Conservation (phyloP, 192 early-diverging fungal genomes). For the Coemansia sp. region DNA sequence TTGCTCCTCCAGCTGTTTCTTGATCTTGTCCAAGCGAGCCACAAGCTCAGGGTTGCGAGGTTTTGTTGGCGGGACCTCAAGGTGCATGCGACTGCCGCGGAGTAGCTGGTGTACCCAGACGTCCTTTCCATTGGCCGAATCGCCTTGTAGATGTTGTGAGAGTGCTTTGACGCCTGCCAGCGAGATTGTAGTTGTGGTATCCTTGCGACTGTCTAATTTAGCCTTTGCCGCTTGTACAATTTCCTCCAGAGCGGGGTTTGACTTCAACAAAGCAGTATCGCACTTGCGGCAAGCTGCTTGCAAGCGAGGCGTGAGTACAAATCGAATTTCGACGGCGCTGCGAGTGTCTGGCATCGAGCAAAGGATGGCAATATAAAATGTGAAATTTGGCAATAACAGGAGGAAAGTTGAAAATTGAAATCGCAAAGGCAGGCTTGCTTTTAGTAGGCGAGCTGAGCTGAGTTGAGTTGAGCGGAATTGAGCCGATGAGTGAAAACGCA, state of each 20-base stretch:
- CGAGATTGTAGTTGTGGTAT: constrained; percentile 5
- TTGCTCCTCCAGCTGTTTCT: constrained; percentile 38
- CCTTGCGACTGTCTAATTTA: not conserved
- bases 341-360: not conserved
- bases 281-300: constrained; percentile 26
- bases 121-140: not conserved
- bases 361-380: not conserved
- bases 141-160: constrained; percentile 19
- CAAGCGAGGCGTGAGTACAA: constrained; percentile 24
- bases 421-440: not conserved
- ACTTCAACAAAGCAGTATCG: constrained; percentile 8
- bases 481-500: not conserved
- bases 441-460: not conserved
- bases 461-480: not conserved
- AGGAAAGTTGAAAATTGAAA: not conserved
- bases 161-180: constrained; percentile 25
- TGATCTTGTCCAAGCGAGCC: constrained; percentile 40
- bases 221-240: constrained; percentile 2
- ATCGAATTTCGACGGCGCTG: not conserved
- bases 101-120: constrained; percentile 45
- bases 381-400: not conserved
- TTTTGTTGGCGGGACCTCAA: constrained; percentile 20
- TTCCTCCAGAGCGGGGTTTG: not conserved
- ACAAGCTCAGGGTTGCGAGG: constrained; percentile 45
- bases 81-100: constrained; percentile 33